Percentiles rank a stretch among this genome's conserved stretches.
These are phyloP conservation scores for Chenopodium album DNA, from an alignment of 148 eudicot species.

Conservation along the genomic window DNA sequence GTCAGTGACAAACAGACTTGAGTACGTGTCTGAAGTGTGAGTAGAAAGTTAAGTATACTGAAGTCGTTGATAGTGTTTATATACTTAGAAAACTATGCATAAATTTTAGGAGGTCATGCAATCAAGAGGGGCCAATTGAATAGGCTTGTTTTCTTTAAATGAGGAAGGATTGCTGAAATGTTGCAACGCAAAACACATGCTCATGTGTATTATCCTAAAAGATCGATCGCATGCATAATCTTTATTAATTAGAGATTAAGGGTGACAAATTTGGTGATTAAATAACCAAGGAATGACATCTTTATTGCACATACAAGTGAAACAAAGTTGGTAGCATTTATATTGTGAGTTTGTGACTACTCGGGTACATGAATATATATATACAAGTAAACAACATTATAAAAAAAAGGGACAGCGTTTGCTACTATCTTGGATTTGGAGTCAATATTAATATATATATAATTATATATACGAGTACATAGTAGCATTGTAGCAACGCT, in stretches of 20 bases:
- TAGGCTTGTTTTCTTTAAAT: slow-evolving; percentile 17
- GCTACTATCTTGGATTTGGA: no score
- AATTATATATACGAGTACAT: no score
- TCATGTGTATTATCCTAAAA: neutral
- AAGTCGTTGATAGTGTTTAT: neutral
- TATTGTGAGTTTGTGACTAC: neutral
- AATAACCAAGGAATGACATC: neutral
- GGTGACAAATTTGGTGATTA: neutral
- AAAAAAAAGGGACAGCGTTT: no score
- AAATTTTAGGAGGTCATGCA: slow-evolving; percentile 13
- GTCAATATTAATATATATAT: no score
- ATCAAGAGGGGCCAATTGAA: slow-evolving; percentile 9
- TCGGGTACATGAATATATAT: neutral
- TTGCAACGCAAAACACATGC: slow-evolving; percentile 26
- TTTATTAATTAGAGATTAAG: no score
- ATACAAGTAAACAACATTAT: neutral
- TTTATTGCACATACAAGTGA: neutral
- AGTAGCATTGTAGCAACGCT: no score
- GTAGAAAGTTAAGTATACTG: neutral
- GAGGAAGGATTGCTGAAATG: slow-evolving; percentile 6
- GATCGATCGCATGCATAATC: neutral
- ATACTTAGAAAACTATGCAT: slow-evolving; percentile 15
- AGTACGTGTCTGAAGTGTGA: neutral
- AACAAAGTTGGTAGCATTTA: neutral
- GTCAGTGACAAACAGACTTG: neutral